Evolutionary conservation across 2,329 filamentous ascomycete species (phyloP).

Genomic region (Trichoderma brevicompactum): DNA sequence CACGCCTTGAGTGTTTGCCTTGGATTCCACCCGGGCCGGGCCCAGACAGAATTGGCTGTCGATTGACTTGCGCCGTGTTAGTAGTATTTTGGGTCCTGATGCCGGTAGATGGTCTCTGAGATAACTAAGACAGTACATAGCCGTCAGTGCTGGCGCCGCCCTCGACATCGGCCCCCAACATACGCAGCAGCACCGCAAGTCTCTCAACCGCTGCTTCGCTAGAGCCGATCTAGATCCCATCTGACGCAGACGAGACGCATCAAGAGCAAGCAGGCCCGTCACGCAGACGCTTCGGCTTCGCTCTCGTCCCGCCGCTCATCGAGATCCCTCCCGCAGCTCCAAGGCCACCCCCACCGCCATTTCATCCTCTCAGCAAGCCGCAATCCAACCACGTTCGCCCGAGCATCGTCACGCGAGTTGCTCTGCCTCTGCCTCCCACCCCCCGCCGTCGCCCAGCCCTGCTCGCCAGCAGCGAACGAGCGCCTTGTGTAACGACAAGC

Average conservation of each 20-base stretch:
- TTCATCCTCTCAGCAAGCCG: constrained; percentile 23
- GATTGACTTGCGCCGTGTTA: not conserved
- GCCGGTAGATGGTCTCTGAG: no score
- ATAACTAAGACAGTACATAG: no score
- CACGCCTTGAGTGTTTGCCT: constrained; percentile 13
- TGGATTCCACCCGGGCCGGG: not conserved
- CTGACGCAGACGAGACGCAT: not conserved
- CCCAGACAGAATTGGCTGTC: not conserved
- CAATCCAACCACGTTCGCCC: constrained; percentile 25
- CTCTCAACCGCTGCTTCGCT: not conserved
- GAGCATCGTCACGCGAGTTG: constrained; percentile 25
- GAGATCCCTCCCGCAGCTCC: constrained; percentile 11
- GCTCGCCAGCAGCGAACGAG: constrained; percentile 4
- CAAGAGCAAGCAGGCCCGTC: not conserved
- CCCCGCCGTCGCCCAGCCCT: constrained; percentile 20
- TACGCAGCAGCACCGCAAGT: not conserved
- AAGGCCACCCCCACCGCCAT: constrained; percentile 10
- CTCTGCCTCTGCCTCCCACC: not conserved
- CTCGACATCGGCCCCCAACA: no score
- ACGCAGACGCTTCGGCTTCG: not conserved
- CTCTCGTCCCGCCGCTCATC: not conserved
- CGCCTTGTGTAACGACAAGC: constrained; percentile 27
- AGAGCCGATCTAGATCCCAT: constrained; percentile 16
- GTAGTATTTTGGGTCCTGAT: no score
- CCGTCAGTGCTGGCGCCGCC: no score